Percentiles rank a stretch among this genome's conserved stretches.
Conservation (phyloP, 768 basidiomycete species). For the Chalciporus piperatus region DNA sequence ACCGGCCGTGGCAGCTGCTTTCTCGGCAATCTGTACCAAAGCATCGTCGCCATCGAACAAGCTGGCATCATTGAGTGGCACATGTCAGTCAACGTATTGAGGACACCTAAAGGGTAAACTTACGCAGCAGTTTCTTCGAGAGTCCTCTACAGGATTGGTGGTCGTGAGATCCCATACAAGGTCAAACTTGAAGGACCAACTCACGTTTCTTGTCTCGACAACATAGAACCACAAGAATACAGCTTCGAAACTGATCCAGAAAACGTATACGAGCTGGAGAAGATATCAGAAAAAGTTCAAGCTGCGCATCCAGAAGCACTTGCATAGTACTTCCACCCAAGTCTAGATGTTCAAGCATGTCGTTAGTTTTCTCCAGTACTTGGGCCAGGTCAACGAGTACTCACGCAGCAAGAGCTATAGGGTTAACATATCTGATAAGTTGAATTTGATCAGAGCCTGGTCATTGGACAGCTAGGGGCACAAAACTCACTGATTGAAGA, state of each 20-base stretch:
- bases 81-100: background rate
- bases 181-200: background rate
- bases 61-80: background rate
- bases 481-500: constrained; percentile 39
- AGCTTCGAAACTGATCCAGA: constrained; percentile 38
- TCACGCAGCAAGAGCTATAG: constrained; percentile 28
- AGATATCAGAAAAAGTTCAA: no score
- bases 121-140: constrained; percentile 11
- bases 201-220: constrained; percentile 35
- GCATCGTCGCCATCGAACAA: constrained; percentile 9
- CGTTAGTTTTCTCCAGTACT: no score
- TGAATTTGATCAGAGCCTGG: constrained; percentile 21
- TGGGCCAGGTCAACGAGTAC: no score
- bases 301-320: no score
- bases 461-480: constrained; percentile 1
- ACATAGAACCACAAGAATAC: constrained; percentile 34
- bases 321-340: constrained; percentile 46
- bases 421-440: constrained; percentile 28
- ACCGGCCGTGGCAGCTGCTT: background rate
- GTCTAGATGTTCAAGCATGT: constrained; percentile 7
- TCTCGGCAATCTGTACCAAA: background rate
- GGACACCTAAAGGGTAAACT: background rate
- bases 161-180: background rate
- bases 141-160: background rate
- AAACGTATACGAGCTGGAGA: constrained; percentile 33